Evolutionary conservation across 306 rosid species (phyloP).

Genomic region (Cucurbita argyrosperma): DNA sequence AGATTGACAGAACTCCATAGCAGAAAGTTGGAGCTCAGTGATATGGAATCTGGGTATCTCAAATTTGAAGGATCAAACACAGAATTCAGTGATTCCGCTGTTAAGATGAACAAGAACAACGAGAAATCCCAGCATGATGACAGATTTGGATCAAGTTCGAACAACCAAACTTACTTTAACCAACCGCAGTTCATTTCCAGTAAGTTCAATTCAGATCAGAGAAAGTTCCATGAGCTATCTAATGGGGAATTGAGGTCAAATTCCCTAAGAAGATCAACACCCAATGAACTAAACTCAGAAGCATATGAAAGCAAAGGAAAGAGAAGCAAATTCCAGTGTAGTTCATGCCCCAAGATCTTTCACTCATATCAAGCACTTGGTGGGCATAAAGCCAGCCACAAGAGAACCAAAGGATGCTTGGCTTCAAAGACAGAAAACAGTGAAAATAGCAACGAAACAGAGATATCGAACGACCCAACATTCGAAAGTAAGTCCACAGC

Average conservation of each 20-base stretch:
- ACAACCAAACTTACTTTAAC: slow-evolving; percentile 14
- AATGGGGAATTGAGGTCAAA: slow-evolving; percentile 17
- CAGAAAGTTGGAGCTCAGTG: slow-evolving; percentile 14
- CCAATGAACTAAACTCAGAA: slow-evolving; percentile 21
- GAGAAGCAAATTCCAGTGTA: slow-evolving; percentile 60
- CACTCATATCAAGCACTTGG: slow-evolving; percentile 88
- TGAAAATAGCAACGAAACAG: slow-evolving; percentile 51
- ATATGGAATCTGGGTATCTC: slow-evolving; percentile 13
- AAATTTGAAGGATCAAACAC: slow-evolving; percentile 13
- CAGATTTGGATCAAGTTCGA: slow-evolving; percentile 16
- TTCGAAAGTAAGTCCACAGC: slow-evolving; percentile 19
- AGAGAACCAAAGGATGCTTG: slow-evolving; percentile 50
- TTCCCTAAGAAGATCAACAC: slow-evolving; percentile 9
- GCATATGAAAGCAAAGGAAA: slow-evolving; percentile 21
- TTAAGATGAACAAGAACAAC: slow-evolving; percentile 6
- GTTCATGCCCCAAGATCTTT: slow-evolving; percentile 58
- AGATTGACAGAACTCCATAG: slow-evolving; percentile 18
- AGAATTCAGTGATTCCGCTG: slow-evolving; percentile 5
- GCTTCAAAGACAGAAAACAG: slow-evolving; percentile 41
- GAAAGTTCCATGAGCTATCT: slow-evolving; percentile 14
- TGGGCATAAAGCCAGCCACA: slow-evolving; percentile 89
- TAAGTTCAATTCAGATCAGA: slow-evolving; percentile 26
- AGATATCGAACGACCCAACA: slow-evolving; percentile 25
- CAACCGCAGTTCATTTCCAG: slow-evolving; percentile 16
- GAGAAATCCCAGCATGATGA: slow-evolving; percentile 15